Conservation (phyloP, 257 asterid species). For the Osmanthus fragrans region DNA sequence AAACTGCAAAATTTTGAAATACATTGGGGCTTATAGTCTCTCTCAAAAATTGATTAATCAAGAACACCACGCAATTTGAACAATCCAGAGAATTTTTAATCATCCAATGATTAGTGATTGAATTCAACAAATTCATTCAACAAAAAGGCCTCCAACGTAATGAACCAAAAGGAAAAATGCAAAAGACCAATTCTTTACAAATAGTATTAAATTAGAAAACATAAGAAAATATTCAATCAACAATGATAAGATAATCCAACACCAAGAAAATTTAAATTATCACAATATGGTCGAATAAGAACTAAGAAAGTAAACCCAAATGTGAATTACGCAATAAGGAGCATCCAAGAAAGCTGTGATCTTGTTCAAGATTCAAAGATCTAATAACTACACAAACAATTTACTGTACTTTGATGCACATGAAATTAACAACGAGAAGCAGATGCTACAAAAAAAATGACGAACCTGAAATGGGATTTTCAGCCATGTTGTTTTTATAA, state of each 20-base stretch:
- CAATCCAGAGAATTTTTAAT: neutral
- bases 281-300: conserved; percentile 7
- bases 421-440: neutral
- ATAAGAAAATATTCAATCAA: neutral
- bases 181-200: neutral
- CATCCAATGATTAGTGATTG: neutral
- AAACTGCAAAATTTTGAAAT: neutral
- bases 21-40: neutral
- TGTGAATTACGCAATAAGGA: conserved; percentile 17
- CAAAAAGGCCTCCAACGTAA: neutral
- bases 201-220: conserved; percentile 3
- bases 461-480: conserved; percentile 60
- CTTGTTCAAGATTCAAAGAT: conserved; percentile 32
- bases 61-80: neutral
- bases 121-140: neutral
- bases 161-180: neutral
- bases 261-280: conserved; percentile 3
- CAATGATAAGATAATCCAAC: conserved; percentile 2
- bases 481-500: conserved; percentile 43
- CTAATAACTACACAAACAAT: neutral
- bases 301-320: conserved; percentile 6
- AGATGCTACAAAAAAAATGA: neutral
- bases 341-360: conserved; percentile 35
- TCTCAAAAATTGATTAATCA: neutral
- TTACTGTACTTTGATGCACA: neutral